These are phyloP conservation scores for Catenaria anguillulae DNA, from an alignment of 371 early-diverging fungal species.

Conservation along the genomic window DNA sequence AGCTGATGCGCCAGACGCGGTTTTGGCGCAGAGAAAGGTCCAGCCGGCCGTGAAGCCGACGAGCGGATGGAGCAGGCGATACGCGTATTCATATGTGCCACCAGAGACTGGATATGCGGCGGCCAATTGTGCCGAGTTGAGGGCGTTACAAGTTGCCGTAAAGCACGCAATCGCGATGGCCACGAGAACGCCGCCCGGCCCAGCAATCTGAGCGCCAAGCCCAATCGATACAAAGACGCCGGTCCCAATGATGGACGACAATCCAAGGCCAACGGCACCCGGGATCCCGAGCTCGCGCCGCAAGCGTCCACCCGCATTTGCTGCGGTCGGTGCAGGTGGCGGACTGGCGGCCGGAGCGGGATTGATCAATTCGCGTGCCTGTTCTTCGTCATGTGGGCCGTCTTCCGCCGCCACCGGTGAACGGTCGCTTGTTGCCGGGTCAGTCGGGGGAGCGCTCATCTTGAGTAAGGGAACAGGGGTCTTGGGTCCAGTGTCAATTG, in stretches of 20 bases:
- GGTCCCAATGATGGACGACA: conserved; percentile 4
- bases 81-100: conserved; percentile 7
- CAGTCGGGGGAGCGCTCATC: too few relatives aligned
- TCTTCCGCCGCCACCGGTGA: too few relatives aligned
- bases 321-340: too few relatives aligned
- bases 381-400: too few relatives aligned
- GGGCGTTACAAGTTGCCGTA: conserved; percentile 4
- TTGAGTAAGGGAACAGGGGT: too few relatives aligned
- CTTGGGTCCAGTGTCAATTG: too few relatives aligned
- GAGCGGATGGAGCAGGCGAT: background rate
- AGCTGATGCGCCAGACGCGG: background rate
- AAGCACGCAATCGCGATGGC: conserved; percentile 3
- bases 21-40: conserved; percentile 6
- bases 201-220: background rate
- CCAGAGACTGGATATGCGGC: background rate
- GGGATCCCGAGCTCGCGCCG: background rate
- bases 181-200: background rate
- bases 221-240: conserved; percentile 6
- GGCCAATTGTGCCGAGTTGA: conserved; percentile 7
- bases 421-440: too few relatives aligned
- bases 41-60: conserved; percentile 3
- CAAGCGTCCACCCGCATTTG: background rate
- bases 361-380: too few relatives aligned
- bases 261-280: conserved; percentile 1
- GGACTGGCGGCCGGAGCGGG: too few relatives aligned